phyloP scores from a whole-genome alignment of 495 filamentous ascomycete species.

The Neurospora sublineolata region DNA sequence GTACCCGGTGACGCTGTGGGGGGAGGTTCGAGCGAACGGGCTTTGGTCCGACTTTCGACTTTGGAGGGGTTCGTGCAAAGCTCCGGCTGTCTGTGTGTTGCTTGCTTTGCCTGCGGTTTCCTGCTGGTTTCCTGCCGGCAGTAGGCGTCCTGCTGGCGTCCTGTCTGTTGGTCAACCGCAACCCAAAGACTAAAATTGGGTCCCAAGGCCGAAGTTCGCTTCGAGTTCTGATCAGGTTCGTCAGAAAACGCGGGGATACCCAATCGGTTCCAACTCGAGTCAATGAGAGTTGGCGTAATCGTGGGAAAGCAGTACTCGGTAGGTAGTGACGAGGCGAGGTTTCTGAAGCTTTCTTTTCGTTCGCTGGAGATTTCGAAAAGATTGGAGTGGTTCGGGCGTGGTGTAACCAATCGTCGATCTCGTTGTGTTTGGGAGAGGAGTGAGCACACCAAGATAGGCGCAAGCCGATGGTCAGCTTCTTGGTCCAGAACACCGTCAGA shows the following conservation, averaged over 20 bases:
- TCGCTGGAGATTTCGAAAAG: neutral
- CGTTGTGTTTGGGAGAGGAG: neutral
- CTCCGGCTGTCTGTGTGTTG: neutral
- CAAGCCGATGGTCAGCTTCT: neutral
- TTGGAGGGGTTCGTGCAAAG: neutral
- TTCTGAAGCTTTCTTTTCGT: neutral
- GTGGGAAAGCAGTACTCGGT: neutral
- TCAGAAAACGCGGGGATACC: neutral
- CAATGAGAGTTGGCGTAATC: neutral
- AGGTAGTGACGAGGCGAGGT: neutral
- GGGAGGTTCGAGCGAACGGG: neutral
- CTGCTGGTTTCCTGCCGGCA: neutral
- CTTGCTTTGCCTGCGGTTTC: neutral
- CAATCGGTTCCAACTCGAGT: neutral
- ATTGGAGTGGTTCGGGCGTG: neutral
- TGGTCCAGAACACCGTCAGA: neutral
- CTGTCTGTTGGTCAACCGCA: neutral
- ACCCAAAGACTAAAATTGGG: neutral
- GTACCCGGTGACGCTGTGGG: neutral
- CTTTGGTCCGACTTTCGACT: neutral
- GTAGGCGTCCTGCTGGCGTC: neutral
- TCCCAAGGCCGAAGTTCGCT: neutral
- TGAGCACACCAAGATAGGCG: neutral
- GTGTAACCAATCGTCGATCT: neutral
- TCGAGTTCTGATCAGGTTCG: neutral